Percentiles rank a stretch among this genome's conserved stretches.
phyloP scores from a whole-genome alignment of 2,329 filamentous ascomycete genomes.

The Hymenoscyphus linearis region DNA sequence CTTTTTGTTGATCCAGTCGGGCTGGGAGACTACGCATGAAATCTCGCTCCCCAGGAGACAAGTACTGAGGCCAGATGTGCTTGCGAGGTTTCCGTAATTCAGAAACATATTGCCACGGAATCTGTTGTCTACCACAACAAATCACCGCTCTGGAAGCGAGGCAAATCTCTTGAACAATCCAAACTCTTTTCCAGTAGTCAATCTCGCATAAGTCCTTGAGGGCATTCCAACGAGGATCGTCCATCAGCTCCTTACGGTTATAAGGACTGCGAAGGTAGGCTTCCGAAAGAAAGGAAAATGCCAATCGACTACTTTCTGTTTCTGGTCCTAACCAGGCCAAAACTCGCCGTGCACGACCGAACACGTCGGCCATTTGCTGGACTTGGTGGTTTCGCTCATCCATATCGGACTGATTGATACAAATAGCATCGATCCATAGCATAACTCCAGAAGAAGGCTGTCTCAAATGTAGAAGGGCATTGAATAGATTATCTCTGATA shows the following conservation, averaged over 20 bases:
- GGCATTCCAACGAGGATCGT: not conserved
- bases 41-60: not conserved
- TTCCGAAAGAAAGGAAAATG: not conserved
- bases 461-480: not conserved
- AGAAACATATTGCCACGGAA: conserved; percentile 7
- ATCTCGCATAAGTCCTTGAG: conserved; percentile 7
- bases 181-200: conserved; percentile 15
- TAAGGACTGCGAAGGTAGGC: not conserved
- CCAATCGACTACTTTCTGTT: not conserved
- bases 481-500: not conserved
- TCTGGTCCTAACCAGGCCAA: conserved; percentile 14
- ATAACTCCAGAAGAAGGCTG: not conserved
- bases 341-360: conserved; percentile 7
- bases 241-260: not conserved
- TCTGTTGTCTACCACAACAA: not conserved
- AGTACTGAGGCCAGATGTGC: conserved; percentile 7
- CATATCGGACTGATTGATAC: conserved; percentile 14
- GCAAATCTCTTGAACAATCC: conserved; percentile 29
- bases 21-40: conserved; percentile 4
- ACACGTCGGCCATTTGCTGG: conserved; percentile 14
- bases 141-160: conserved; percentile 2
- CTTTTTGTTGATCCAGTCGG: conserved; percentile 10
- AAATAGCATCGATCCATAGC: conserved; percentile 15
- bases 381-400: conserved; percentile 13
- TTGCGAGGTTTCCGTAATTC: not conserved